Percentiles rank a stretch among this genome's conserved stretches.
Evolutionary conservation across 2,329 filamentous ascomycete species (phyloP).

Genomic region (Gaeumannomyces sp.): DNA sequence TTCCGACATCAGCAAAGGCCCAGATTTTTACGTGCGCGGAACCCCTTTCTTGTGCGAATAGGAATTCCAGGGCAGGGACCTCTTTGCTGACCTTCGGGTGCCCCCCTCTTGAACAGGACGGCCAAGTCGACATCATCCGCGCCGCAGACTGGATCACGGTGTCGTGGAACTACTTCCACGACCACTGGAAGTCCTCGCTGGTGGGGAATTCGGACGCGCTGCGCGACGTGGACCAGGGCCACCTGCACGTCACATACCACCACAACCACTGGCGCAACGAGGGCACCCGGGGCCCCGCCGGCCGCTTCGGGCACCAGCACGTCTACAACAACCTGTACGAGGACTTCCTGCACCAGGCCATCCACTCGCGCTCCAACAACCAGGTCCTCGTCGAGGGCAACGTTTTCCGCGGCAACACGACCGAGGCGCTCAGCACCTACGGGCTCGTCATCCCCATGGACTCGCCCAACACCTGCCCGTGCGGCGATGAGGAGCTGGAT

Average conservation of each 20-base stretch:
- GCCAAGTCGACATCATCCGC: conserved; percentile 38
- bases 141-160: conserved; percentile 39
- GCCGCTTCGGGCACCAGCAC: conserved; percentile 43
- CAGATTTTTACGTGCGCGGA: conserved; percentile 28
- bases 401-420: conserved; percentile 39
- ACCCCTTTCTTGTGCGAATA: not conserved
- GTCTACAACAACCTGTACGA: conserved; percentile 44
- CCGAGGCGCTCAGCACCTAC: conserved; percentile 45
- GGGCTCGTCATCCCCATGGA: conserved; percentile 49
- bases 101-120: conserved; percentile 25
- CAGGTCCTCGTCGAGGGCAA: conserved; percentile 44
- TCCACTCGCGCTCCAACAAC: conserved; percentile 42
- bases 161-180: conserved; percentile 43
- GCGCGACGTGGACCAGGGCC: conserved; percentile 34
- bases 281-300: conserved; percentile 40
- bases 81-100: not conserved
- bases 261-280: conserved; percentile 42
- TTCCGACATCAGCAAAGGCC: conserved; percentile 32
- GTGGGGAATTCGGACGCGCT: conserved; percentile 34
- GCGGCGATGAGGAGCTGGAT: conserved; percentile 48
- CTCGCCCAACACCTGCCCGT: conserved; percentile 45
- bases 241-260: conserved; percentile 42
- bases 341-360: conserved; percentile 40
- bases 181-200: conserved; percentile 41
- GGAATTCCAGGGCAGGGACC: not conserved